Evolutionary conservation across 2,329 filamentous ascomycete genomes (phyloP), one percentile per base, ranked within the genome.

Genomic region (Spiromastix sp.): DNA sequence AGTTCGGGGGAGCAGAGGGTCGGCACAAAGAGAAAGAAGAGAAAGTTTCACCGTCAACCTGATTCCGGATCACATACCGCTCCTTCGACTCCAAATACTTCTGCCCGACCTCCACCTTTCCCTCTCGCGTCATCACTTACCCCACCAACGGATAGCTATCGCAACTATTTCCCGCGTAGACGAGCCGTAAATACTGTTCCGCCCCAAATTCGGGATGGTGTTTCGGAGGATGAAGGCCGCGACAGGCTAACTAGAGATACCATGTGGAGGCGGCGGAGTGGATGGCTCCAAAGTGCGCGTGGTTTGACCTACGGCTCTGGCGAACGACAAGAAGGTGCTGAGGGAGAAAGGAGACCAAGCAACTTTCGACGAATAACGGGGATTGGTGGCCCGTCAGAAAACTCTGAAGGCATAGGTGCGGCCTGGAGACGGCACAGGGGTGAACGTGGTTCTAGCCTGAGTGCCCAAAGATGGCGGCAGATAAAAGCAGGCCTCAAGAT

Each of bases 401-500:
- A 76, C 41, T 61, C 69, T 28, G 81, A 80, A 8, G 77, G 81
- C 40, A 70, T 73, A 13, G 71, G 79, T 46, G 70, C 71, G 10
- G 67, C 75, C 30, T 60, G 61, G 59, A 58, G 57, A 40, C 56
- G 62, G 26, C 61, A 66, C 44, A 61, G 73, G 18, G 52, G 59
- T 25, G 81, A 86, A 44, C 70, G 81, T 46, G 77, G 81, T 16
- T 75, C 80, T 2, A 85, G 79, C 11, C 78, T 81, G 5, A 65
- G 65, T 49, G 85, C 77, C 12, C 82, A 89, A 49, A 85, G 84
- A 64, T 98, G 91, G 91, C 80, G 79, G 44, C 84, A 93, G 53
- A 74, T 98, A 51, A 96, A 95, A 63, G 85, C 85, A 46, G 87
- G 86, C 1, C 62, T 96, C 31, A 87, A 85, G 54, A 68, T 93